A percentile compares a stretch with the other conserved stretches of the same genome.
Conservation (phyloP, 257 asterid genomes). For the Fraxinus anomala region DNA sequence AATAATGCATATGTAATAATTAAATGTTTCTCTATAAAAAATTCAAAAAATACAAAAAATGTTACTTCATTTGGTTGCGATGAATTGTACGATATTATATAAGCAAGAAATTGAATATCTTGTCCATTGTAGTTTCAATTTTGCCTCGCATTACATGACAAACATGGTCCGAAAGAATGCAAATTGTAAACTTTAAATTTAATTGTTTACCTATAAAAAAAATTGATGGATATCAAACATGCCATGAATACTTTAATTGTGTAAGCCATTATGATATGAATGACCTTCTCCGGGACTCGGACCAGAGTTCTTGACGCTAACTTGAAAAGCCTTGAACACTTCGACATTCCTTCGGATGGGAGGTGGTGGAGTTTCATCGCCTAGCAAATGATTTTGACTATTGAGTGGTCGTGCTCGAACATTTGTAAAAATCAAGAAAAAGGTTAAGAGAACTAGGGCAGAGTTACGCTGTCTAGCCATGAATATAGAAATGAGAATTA, state of each 20-base stretch:
- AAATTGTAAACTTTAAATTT: too few species aligned
- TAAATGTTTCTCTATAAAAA: background rate
- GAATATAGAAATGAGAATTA: background rate
- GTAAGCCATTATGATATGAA: constrained; percentile 13
- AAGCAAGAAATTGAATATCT: too few species aligned
- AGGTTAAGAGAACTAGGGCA: constrained; percentile 14
- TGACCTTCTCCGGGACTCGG: constrained; percentile 40
- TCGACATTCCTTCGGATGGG: background rate
- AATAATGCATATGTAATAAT: background rate
- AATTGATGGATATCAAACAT: too few species aligned
- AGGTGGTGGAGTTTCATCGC: background rate
- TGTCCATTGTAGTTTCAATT: too few species aligned
- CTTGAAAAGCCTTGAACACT: background rate
- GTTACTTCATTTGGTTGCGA: background rate
- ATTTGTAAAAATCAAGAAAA: constrained; percentile 16
- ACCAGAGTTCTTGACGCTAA: constrained; percentile 29
- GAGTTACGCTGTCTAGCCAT: constrained; percentile 24
- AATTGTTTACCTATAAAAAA: too few species aligned
- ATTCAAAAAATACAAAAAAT: too few species aligned
- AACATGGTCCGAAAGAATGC: too few species aligned
- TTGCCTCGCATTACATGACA: too few species aligned
- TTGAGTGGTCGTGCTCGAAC: constrained; percentile 17
- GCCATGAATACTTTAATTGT: background rate
- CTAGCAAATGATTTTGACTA: background rate
- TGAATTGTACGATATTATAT: background rate